Evolutionary conservation across 2,329 filamentous ascomycete species (phyloP).

Genomic region (Alternaria brassicae): DNA sequence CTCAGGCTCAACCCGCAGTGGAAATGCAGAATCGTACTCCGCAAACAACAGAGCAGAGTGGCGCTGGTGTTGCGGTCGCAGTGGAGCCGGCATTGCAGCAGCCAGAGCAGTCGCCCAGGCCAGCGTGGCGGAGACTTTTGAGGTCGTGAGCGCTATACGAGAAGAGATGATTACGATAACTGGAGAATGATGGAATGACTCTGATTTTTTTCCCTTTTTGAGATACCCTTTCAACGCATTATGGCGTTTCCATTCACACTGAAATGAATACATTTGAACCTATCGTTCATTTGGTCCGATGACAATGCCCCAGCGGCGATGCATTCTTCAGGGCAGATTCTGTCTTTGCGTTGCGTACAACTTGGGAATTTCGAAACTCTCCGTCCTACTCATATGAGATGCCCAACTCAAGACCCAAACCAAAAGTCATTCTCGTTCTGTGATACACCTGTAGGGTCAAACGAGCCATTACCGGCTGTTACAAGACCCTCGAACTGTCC

Average conservation of each 20-base stretch:
- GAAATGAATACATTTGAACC: neutral
- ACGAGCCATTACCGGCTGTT: constrained; percentile 43
- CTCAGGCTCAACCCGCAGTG: neutral
- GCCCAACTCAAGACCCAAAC: neutral
- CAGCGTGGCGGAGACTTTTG: neutral
- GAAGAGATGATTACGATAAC: neutral
- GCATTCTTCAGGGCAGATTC: neutral
- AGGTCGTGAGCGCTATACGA: neutral
- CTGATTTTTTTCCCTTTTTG: neutral
- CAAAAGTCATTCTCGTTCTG: constrained; percentile 23
- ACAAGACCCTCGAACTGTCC: constrained; percentile 50
- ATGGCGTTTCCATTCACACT: neutral
- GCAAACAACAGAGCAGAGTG: neutral
- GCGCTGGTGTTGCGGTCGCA: neutral
- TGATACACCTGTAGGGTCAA: constrained; percentile 37
- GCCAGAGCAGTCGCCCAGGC: neutral
- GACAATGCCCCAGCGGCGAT: neutral
- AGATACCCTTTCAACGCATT: neutral
- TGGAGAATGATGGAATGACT: neutral
- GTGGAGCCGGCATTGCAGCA: neutral
- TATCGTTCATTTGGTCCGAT: neutral
- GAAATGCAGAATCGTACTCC: constrained; percentile 3
- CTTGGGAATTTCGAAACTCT: neutral
- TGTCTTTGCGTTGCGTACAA: neutral
- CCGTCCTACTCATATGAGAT: too few relatives aligned